Evolutionary conservation across 208 protist species (phyloP).

Genomic region (Leptomonas pyrrhocoris): DNA sequence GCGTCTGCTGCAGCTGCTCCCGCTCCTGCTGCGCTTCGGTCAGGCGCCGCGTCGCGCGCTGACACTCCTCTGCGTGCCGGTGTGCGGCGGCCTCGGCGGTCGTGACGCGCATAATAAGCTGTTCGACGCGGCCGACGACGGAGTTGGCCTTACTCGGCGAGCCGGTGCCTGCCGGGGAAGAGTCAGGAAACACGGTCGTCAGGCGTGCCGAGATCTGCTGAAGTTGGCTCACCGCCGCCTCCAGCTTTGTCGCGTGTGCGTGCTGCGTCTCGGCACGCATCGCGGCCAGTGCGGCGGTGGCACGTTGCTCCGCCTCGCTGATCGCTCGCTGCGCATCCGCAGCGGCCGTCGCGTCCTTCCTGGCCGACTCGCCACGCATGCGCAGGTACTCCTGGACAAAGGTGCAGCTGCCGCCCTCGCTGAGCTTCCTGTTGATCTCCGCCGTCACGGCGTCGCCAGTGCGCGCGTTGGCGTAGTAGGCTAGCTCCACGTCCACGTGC

Average conservation of each 20-base stretch:
- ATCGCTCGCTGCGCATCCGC: constrained; percentile 21
- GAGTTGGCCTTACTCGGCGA: background rate
- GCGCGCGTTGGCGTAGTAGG: constrained; percentile 25
- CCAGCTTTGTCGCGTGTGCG: constrained; percentile 8
- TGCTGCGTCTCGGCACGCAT: constrained; percentile 18
- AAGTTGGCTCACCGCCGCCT: constrained; percentile 12
- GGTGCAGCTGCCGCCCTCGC: constrained; percentile 7
- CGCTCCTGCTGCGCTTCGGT: constrained; percentile 29
- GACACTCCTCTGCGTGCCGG: constrained; percentile 12
- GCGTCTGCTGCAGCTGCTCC: constrained; percentile 27
- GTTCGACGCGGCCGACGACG: constrained; percentile 18
- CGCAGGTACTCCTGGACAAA: constrained; percentile 20
- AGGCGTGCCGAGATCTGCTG: constrained; percentile 17
- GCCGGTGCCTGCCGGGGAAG: background rate
- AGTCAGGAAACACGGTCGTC: constrained; percentile 1
- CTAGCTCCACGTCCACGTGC: constrained; percentile 23
- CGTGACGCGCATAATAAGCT: constrained; percentile 15
- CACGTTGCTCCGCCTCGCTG: constrained; percentile 28
- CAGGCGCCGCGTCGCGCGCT: constrained; percentile 6
- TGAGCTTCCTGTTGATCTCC: constrained; percentile 22
- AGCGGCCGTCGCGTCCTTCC: background rate
- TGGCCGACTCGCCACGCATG: constrained; percentile 13
- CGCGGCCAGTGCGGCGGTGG: constrained; percentile 22
- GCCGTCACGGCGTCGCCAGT: constrained; percentile 4
- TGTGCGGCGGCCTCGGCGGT: constrained; percentile 19